A percentile compares a stretch with the other conserved stretches of the same genome.
Evolutionary conservation across 2,329 filamentous ascomycete species (phyloP).

Genomic region (Truncatella angustata): DNA sequence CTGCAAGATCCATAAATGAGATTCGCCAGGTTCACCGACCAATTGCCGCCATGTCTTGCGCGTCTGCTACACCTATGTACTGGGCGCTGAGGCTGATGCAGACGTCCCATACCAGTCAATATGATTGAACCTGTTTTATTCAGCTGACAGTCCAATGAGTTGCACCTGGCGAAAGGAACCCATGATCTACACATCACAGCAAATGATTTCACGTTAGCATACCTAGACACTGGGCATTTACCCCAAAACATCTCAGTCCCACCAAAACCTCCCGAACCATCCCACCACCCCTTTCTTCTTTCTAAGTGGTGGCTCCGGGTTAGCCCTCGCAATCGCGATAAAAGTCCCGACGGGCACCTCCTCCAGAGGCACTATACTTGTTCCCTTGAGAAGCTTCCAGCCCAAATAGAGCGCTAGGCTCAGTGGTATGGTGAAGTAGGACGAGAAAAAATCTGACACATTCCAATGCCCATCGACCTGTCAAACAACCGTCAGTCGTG

Average conservation of each 20-base stretch:
- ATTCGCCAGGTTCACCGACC: not conserved
- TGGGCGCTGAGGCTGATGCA: too few species aligned
- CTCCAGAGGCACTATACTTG: conserved; percentile 11
- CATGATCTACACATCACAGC: too few species aligned
- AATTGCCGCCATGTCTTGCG: not conserved
- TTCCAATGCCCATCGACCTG: conserved; percentile 30
- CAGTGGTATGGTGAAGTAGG: conserved; percentile 35
- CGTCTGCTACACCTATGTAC: too few species aligned
- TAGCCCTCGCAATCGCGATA: conserved; percentile 11
- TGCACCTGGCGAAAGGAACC: too few species aligned
- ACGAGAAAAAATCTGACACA: conserved; percentile 23
- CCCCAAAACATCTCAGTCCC: not conserved
- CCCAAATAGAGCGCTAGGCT: conserved; percentile 17
- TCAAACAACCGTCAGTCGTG: not conserved
- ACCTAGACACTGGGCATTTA: too few species aligned
- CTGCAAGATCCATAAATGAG: not conserved
- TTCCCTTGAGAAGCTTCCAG: conserved; percentile 14
- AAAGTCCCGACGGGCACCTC: conserved; percentile 7
- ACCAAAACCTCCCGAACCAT: conserved; percentile 6
- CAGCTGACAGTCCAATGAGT: too few species aligned
- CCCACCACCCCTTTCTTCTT: not conserved
- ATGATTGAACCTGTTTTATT: too few species aligned
- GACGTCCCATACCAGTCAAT: too few species aligned
- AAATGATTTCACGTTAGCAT: too few species aligned
- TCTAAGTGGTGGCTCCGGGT: conserved; percentile 8